Base-by-base conservation (phyloP, 306 rosid genomes). In the Vicia villosa region DNA sequence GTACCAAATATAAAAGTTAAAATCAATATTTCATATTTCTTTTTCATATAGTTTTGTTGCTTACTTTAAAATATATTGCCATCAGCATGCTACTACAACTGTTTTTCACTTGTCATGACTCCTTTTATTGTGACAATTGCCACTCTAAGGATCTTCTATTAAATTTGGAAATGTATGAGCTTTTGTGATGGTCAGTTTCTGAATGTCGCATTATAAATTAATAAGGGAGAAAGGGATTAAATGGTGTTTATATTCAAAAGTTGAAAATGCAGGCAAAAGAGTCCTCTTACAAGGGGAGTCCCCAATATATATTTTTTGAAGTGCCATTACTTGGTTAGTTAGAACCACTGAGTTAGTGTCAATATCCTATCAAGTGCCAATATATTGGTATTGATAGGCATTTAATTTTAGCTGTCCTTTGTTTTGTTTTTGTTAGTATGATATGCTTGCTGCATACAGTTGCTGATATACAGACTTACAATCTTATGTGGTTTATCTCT, bases 91-190 rank as follows among this genome's bases (percentile, higher is more conserved):
- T 43, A 59, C 54, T 10, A 21, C 24, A 32, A 14, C 15, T 26
- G 34, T 20, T 30, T 26, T 59, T 46, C 8, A 80, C 30, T 40
- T 1, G 16, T 51, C 24, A 28, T 2, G 8, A 54, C 16, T 54
- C 16, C 60, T 43, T 43, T 32, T 47, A 68, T 59, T 50, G 40
- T n/a, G 56, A 36, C 86, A 86, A 90, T 86, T 87, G 91, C 86
- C 74, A 76, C 40, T 45, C 57, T 65, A 74, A 67, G 80, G 80
- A 40, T 62, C 81, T 74, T 62, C 81, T 74, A 80, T 71, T 61
- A 86, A 80, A 37, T 80, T 58, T 6, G 89, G 88, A 70, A 80
- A 70, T 30, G 74, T 71, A 86, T 60, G 37, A 82, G 81, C 74
- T 79, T 80, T 72, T 84, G 87, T 12, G 28, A 40, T 14, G 72